A percentile compares a stretch with the other conserved stretches of the same genome.
phyloP scores from a whole-genome alignment of 2,329 filamentous ascomycete genomes.

The Calonectria honghensis region DNA sequence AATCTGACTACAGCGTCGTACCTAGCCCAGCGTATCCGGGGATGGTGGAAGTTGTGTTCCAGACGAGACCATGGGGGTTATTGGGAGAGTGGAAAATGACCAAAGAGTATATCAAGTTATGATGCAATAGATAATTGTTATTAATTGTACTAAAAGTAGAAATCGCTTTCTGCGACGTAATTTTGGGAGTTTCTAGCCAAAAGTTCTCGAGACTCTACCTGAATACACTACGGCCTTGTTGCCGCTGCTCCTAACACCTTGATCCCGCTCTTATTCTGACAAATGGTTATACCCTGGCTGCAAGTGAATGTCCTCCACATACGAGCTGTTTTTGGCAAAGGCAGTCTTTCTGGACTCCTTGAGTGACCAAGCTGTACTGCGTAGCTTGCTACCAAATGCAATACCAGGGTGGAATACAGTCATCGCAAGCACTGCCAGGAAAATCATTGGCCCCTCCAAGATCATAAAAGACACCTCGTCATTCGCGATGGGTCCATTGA shows the following conservation, averaged over 20 bases:
- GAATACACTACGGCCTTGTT: no score
- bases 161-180: neutral
- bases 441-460: constrained; percentile 71
- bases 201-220: neutral
- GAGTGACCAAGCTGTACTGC: constrained; percentile 26
- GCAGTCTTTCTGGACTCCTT: constrained; percentile 24
- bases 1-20: constrained; percentile 1
- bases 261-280: neutral
- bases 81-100: constrained; percentile 24
- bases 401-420: constrained; percentile 58
- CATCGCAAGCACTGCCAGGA: constrained; percentile 63
- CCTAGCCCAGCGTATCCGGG: constrained; percentile 13
- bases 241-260: neutral
- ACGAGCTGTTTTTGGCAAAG: constrained; percentile 19
- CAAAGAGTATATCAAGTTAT: constrained; percentile 30
- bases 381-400: constrained; percentile 19
- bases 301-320: neutral
- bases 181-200: neutral
- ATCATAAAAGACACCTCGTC: constrained; percentile 71
- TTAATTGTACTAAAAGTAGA: neutral
- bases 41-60: constrained; percentile 16
- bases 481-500: constrained; percentile 72
- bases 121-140: neutral
- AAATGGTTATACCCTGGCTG: neutral
- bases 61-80: constrained; percentile 23